phyloP scores from a whole-genome alignment of 164 flowering plant genomes.

The Vitis rupestris region DNA sequence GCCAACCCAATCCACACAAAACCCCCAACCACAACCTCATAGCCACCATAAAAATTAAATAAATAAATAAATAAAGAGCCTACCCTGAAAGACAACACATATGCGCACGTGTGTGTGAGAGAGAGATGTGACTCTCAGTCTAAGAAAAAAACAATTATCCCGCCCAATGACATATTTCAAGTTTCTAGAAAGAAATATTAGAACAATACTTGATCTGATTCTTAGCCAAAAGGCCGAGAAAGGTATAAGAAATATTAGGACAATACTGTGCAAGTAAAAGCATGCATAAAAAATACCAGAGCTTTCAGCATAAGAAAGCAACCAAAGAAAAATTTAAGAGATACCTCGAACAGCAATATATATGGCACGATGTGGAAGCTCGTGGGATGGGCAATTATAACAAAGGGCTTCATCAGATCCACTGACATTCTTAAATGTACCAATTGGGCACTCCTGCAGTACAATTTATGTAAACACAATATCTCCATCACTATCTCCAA shows the following conservation, averaged over 20 bases:
- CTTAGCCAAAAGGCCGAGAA: slow-evolving; percentile 70
- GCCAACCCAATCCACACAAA: background rate
- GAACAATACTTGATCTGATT: background rate
- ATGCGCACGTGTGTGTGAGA: too few species aligned
- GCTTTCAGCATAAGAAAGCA: background rate
- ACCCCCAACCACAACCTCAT: background rate
- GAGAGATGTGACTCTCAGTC: too few species aligned
- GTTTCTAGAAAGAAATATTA: too few species aligned
- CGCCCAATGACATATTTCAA: too few species aligned
- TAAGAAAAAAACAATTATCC: too few species aligned
- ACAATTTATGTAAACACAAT: background rate
- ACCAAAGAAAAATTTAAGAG: background rate
- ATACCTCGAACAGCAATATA: slow-evolving; percentile 79
- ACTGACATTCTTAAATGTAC: slow-evolving; percentile 81
- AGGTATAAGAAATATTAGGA: slow-evolving; percentile 23
- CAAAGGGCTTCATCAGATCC: slow-evolving; percentile 83
- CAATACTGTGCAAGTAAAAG: background rate
- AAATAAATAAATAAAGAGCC: background rate
- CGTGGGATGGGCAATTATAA: slow-evolving; percentile 56
- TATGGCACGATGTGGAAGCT: slow-evolving; percentile 88
- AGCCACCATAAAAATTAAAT: background rate
- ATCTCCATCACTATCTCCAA: background rate
- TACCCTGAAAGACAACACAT: too few species aligned
- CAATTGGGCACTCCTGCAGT: slow-evolving; percentile 89
- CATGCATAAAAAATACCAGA: background rate